phyloP scores from a whole-genome alignment of 2,329 filamentous ascomycete genomes.

The Fusarium odoratissimum region DNA sequence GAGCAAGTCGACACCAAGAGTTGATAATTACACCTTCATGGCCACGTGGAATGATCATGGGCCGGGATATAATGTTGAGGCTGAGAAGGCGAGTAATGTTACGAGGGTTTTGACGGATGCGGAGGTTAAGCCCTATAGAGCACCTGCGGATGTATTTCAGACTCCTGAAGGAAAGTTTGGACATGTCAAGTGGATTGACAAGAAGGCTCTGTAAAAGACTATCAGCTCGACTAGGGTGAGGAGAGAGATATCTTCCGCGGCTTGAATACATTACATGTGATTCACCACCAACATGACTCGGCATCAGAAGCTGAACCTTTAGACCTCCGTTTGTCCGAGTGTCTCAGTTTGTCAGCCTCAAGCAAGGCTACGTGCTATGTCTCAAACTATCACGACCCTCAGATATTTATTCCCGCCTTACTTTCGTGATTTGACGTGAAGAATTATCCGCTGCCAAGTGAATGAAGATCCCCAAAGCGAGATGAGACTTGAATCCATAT shows the following conservation, averaged over 20 bases:
- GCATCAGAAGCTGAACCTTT: neutral
- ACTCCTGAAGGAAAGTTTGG: conserved; percentile 30
- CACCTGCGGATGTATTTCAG: conserved; percentile 31
- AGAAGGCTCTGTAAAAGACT: conserved; percentile 3
- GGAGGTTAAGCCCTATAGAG: conserved; percentile 44
- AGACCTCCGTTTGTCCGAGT: neutral
- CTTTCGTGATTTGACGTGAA: neutral
- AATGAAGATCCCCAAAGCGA: conserved; percentile 8
- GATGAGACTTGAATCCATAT: conserved; percentile 4
- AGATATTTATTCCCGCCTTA: neutral
- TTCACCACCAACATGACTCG: neutral
- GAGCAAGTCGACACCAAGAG: neutral
- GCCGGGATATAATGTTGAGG: conserved; percentile 64
- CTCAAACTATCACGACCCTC: neutral
- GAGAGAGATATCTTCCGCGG: neutral
- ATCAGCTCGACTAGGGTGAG: neutral
- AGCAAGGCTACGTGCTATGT: neutral
- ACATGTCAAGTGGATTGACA: conserved; percentile 27
- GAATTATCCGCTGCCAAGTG: neutral
- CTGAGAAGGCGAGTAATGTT: conserved; percentile 53
- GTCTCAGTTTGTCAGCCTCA: neutral
- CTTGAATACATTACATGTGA: neutral
- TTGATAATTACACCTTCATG: conserved; percentile 63
- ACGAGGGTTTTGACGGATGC: conserved; percentile 58
- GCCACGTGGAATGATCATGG: conserved; percentile 65